Evolutionary conservation across 1,284 basidiomycete species (phyloP), one percentile per base, ranked within the genome.

Genomic region (Moesziomyces sp.): DNA sequence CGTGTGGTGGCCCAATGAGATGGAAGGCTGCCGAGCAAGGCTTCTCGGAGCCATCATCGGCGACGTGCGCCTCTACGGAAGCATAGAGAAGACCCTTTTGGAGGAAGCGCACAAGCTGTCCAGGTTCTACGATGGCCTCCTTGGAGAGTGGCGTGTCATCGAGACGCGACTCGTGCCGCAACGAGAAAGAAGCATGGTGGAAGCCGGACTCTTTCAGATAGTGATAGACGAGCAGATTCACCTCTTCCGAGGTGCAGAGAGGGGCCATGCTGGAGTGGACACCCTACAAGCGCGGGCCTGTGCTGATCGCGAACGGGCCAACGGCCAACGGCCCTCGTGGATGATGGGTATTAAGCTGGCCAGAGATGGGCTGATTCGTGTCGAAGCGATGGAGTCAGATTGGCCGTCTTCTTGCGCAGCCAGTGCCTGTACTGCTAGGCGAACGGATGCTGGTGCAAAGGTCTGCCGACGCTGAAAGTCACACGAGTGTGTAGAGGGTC

Each of bases 191-290:
- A 5, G 78, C 69, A 52, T 82, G 80, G 49, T 67, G 64, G 52
- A 82, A 81, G 42, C 79, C 79, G 11, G 79, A 80, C 57, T 84
- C 83, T 52, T 83, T 83, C 54, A 84, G 78, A 58, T 84, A 84
- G 70, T 84, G 83, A 48, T 84, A 84, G 46, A 84, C 70, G 18
- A 84, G 65, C 26, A 84, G 65, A 42, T 84, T 84, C 54, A 84
- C 76, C 66, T 84, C 82, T 42, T 74, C 69, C 16, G 82, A 74
- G 26, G 81, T 69, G 52, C 77, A 79, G 45, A 80, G 74, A 7
- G 79, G 77, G 19, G 79, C 62, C 68, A 75, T 75, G 52, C 21
- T 62, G 62, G 38, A 24, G 21, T 48, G 7, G 19, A 23, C 5
- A 51, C 28, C 28, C 26, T 50, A 30, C 42, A 26, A 50, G 40